Base-by-base conservation (phyloP, 2,329 filamentous ascomycete species). In the Verticillium zaregamsianum region DNA sequence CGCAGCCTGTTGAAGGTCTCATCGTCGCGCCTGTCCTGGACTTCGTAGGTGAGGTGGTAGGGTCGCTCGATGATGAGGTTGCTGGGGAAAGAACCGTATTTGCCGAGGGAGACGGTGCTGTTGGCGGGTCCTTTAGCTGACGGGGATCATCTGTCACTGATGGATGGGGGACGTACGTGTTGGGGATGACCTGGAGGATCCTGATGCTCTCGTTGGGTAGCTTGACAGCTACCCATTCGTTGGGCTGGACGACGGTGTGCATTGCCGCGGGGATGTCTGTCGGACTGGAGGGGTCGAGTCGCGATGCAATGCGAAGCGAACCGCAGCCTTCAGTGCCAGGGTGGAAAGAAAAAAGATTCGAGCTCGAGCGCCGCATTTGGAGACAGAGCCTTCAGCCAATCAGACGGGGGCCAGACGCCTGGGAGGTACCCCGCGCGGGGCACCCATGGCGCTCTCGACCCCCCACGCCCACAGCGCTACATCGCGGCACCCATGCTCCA, bases 51-150 rank as follows among this genome's bases (percentile, higher is more conserved):
- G 63, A 96, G 81, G 78, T 97, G 87, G 73, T 92, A 97, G 0
- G 95, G 95, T 8, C 95, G 89, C n/a, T 92, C 90, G 65, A 99
- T 86, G 55, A 99, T 86, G 35, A 95, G 85, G 72, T 98, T 97
- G 59, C 91, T 88, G 17, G 92, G 90, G 72, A 99, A 97, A 2
- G 87, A 87, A 66, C 95, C 95, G 73, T 95, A 96, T 85, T 97
- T 98, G 61, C 93, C 93, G 37, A 98, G 82, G 2, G 91, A 92
- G 66, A 98, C 90, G 55, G 87, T 91, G 49, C 93, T 97, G 68
- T 52, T 11, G 20, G 20, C 9, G 8, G 17, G 8, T 20, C 25
- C 5, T 8, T 31, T 54, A 23, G 58, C 45, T 12, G 54, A 31
- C 31, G 32, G 28, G 14, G 12, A 7, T 12, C 25, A 32, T 20